Conservation (phyloP, 768 basidiomycete species). For the Calocera cornea region DNA sequence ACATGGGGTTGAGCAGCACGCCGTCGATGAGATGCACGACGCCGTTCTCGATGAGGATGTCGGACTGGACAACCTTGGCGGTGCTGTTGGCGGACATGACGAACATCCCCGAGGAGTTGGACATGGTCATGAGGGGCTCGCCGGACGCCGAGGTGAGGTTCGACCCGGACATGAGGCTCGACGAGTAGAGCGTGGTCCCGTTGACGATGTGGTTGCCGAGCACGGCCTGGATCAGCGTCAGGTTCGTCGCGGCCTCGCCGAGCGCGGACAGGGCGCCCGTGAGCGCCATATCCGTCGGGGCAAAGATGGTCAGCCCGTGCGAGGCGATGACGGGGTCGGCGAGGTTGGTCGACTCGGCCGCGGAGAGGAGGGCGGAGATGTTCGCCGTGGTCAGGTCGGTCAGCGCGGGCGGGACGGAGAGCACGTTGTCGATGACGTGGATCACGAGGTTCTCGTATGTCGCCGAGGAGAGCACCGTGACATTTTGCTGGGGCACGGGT, state of each 20-base stretch:
- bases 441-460: constrained; percentile 32
- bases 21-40: constrained; percentile 51
- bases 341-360: constrained; percentile 23
- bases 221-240: constrained; percentile 33
- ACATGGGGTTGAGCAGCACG: constrained; percentile 37
- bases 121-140: constrained; percentile 35
- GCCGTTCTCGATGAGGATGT: constrained; percentile 52
- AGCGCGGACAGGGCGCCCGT: constrained; percentile 25
- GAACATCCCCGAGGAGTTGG: constrained; percentile 46
- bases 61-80: constrained; percentile 42
- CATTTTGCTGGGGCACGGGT: constrained; percentile 28
- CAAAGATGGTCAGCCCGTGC: constrained; percentile 52
- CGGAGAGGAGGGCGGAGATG: constrained; percentile 30
- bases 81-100: constrained; percentile 34
- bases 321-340: constrained; percentile 30
- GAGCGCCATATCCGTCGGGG: constrained; percentile 44
- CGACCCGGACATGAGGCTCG: constrained; percentile 27
- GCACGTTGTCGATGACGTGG: constrained; percentile 37
- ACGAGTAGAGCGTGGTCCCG: constrained; percentile 52
- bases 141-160: constrained; percentile 45
- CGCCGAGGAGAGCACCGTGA: constrained; percentile 30
- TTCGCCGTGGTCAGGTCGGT: constrained; percentile 33
- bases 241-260: constrained; percentile 31
- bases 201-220: constrained; percentile 56
- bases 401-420: constrained; percentile 40